Percentiles rank a stretch among this genome's conserved stretches.
Conservation (phyloP, 2,329 filamentous ascomycete species). For the Calonectria leucothoes region DNA sequence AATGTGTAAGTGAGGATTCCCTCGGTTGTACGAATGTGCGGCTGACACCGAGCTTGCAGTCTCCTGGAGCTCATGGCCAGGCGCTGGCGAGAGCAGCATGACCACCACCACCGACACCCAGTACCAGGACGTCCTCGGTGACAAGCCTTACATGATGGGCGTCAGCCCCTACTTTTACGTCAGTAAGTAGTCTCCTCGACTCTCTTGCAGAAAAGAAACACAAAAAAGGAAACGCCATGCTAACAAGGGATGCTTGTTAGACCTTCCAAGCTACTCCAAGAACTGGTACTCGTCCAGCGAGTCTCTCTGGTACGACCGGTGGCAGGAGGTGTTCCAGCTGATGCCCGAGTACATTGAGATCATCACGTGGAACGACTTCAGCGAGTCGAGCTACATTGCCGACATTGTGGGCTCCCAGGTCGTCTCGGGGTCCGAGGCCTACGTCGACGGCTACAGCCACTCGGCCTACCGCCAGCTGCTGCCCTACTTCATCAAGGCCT, state of each 20-base stretch:
- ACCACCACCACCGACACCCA: slow-evolving; percentile 47
- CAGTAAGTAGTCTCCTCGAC: slow-evolving; percentile 36
- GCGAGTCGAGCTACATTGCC: slow-evolving; percentile 66
- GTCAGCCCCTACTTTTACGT: slow-evolving; percentile 72
- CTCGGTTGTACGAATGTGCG: neutral
- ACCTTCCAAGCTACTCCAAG: slow-evolving; percentile 66
- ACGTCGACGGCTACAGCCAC: slow-evolving; percentile 61
- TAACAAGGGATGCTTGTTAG: neutral
- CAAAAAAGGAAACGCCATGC: too few species aligned
- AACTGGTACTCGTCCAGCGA: slow-evolving; percentile 75
- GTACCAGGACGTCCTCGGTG: slow-evolving; percentile 47
- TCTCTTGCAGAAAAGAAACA: too few species aligned
- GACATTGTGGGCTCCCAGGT: slow-evolving; percentile 55
- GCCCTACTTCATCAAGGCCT: slow-evolving; percentile 62
- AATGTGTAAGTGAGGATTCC: slow-evolving; percentile 30
- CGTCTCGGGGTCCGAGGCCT: slow-evolving; percentile 57
- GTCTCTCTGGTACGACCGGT: slow-evolving; percentile 69
- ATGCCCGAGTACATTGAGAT: slow-evolving; percentile 59
- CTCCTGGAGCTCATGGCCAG: slow-evolving; percentile 55
- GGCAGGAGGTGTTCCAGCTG: slow-evolving; percentile 62
- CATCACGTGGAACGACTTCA: slow-evolving; percentile 66
- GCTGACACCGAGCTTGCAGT: slow-evolving; percentile 38
- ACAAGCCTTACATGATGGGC: slow-evolving; percentile 62
- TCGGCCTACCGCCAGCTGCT: slow-evolving; percentile 61
- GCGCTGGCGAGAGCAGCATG: slow-evolving; percentile 44